Conservation (phyloP, 2,329 filamentous ascomycete genomes). For the Daldinia sp. region DNA sequence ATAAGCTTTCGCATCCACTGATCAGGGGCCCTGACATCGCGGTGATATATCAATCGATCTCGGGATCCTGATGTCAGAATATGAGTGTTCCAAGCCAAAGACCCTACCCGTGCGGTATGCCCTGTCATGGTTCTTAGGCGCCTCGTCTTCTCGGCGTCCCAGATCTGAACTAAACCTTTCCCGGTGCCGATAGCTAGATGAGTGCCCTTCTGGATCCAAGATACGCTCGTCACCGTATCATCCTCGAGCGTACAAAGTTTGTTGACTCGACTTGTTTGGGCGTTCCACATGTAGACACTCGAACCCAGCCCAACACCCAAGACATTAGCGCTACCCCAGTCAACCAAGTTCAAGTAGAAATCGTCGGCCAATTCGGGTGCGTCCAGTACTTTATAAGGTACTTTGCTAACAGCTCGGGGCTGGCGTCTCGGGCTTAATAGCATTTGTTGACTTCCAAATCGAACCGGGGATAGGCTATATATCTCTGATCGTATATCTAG, state of each 20-base stretch:
- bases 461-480: slow-evolving; percentile 93
- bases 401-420: slow-evolving; percentile 90
- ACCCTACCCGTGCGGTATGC: slow-evolving; percentile 90
- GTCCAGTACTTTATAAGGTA: slow-evolving; percentile 97
- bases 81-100: slow-evolving; percentile 96
- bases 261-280: slow-evolving; percentile 86
- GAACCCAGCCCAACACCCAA: slow-evolving; percentile 91
- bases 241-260: slow-evolving; percentile 93
- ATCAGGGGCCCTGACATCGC: slow-evolving; percentile 90
- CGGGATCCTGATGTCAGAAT: slow-evolving; percentile 95
- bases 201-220: slow-evolving; percentile 97
- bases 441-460: slow-evolving; percentile 92
- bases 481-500: slow-evolving; percentile 90
- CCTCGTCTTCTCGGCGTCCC: slow-evolving; percentile 89
- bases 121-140: slow-evolving; percentile 95
- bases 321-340: slow-evolving; percentile 96
- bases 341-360: slow-evolving; percentile 96
- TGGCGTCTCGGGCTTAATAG: slow-evolving; percentile 89
- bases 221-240: slow-evolving; percentile 95
- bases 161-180: slow-evolving; percentile 95
- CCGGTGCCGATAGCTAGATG: slow-evolving; percentile 95
- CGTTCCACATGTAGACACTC: slow-evolving; percentile 99
- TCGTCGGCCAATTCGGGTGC: slow-evolving; percentile 96
- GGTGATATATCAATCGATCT: slow-evolving; percentile 92
- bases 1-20: slow-evolving; percentile 88